Evolutionary conservation across 257 asterid species (phyloP), one percentile per base, ranked within the genome.

Genomic region (Nicotiana obtusifolia): DNA sequence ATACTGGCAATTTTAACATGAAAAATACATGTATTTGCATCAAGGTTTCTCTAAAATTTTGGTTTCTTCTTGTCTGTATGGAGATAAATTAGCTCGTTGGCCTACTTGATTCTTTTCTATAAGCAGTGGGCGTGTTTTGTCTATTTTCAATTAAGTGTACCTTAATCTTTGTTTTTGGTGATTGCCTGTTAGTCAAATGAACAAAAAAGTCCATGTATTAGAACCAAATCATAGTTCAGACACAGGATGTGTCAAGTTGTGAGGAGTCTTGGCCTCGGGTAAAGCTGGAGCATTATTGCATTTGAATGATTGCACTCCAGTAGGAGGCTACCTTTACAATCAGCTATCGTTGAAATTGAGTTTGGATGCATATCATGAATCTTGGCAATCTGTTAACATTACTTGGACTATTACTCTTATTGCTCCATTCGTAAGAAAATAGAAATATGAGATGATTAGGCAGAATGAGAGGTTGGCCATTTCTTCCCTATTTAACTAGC

Each of bases 1-100:
- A 64, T 64, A 64, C 76, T 80, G 41, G 30, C 37, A 28, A 64
- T 80, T 67, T 65, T 80, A 19, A 65, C 78, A 65, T 80, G 83
- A 30, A 37, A 80, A 80, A 30, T 49, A 59, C 66, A 52, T 24
- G 20, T 60, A 17, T 60, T 60, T 60, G 56, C 73, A 60, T 78
- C 79, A 26, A 75, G 62, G 79, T 73, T 73, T 47, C 41, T 47
- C 16, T 3, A 10, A 47, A 1, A 22, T 14, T 1, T 73, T 14
- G 16, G 8, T 73, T 24, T 24, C 37, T 73, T 24, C n/a, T 37
- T 47, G 61, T 73, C 41, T 47, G 79, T 24, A 47, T 73, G 79
- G 41, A 24, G 79, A 75, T 49, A 24, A 49, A 47, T 16, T 75
- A 75, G 79, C 3, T 15, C 16, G 61, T 75, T 75, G 20, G 62